These are phyloP conservation scores for Discostella pseudostelligera DNA, from an alignment of 108 stramenopile species.

Conservation along the genomic window DNA sequence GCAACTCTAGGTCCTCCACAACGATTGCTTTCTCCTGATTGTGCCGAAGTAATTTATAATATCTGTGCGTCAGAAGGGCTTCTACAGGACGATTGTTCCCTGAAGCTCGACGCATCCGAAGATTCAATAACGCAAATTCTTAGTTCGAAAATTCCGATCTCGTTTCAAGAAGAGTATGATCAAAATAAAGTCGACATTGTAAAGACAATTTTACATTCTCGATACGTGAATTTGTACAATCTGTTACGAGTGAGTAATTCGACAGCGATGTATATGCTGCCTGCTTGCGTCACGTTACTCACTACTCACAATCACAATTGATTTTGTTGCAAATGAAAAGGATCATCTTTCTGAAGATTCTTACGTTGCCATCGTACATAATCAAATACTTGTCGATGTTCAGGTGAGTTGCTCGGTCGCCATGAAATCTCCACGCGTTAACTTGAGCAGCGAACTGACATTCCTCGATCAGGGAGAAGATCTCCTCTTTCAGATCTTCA, in stretches of 20 bases:
- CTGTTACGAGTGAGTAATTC: constrained; percentile 50
- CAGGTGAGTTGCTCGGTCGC: constrained; percentile 47
- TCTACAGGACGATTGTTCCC: constrained; percentile 58
- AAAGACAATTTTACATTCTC: constrained; percentile 57
- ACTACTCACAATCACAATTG: background rate
- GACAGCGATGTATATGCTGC: background rate
- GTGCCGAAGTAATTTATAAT: constrained; percentile 47
- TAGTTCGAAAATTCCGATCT: constrained; percentile 22
- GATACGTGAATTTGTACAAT: constrained; percentile 76
- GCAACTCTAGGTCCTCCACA: background rate
- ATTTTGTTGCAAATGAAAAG: constrained; percentile 2
- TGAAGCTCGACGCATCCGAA: constrained; percentile 50
- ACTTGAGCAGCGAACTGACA: background rate
- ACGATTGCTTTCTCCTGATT: constrained; percentile 32
- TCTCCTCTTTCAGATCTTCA: constrained; percentile 88
- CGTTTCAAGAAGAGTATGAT: constrained; percentile 31
- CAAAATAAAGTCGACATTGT: constrained; percentile 47
- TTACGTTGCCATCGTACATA: constrained; percentile 77
- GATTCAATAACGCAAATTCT: constrained; percentile 36
- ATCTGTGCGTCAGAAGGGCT: constrained; percentile 41
- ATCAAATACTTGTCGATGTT: constrained; percentile 86
- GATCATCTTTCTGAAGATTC: constrained; percentile 68
- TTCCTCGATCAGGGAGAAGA: constrained; percentile 54
- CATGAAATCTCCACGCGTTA: background rate
- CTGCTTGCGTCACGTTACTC: background rate